Base-by-base conservation (phyloP, 192 early-diverging fungal genomes). In the Coemansia biformis region DNA sequence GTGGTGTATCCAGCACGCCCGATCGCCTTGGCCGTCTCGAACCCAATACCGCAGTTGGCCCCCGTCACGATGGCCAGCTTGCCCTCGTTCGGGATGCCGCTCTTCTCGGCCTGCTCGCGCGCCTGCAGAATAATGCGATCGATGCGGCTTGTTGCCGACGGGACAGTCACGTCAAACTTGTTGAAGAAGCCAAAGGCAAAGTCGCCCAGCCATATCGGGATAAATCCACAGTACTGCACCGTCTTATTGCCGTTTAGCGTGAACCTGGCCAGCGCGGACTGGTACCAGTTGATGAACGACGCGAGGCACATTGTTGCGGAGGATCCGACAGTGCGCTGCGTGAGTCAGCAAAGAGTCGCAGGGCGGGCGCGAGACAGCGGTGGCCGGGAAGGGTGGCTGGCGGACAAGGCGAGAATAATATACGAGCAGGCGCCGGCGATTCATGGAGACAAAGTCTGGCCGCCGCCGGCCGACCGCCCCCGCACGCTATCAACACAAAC, bases 1-100 rank as follows among this genome's bases (percentile, higher is more conserved):
- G 74, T 75, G 0, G 54, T 49, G 58, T 54, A 76, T 7, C 79
- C 81, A 29, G 79, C 79, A 4, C 77, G 63, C 1, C 76, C 76
- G 11, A 84, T 35, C 0, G 76, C 79, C 45, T 78, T 78, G 48
- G 77, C 74, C 8, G 78, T 81, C 41, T 79, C 79, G 34, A 53
- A 78, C 11, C 83, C 83, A 14, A 83, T 73, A 8, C 83, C 83
- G 22, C 62, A 43, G 55, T 84, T 82, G 21, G 81, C 83, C 5
- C 83, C 82, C n/a, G 68, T 72, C 16, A 72, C 61, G 11, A 72
- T 43, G 7, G 68, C 68, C 29, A 64, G 32, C 41, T 59, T 59
- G 0, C 52, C 10, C 47, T 63, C 67, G 32, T 68, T 56, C 26
- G 35, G 26, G 7, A 36, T 19, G 10, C 10, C 32, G 30, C 44